A percentile compares a stretch with the other conserved stretches of the same genome.
These are phyloP conservation scores for Schizochytrium sp. DNA, from an alignment of 108 stramenopile species.

Conservation along the genomic window DNA sequence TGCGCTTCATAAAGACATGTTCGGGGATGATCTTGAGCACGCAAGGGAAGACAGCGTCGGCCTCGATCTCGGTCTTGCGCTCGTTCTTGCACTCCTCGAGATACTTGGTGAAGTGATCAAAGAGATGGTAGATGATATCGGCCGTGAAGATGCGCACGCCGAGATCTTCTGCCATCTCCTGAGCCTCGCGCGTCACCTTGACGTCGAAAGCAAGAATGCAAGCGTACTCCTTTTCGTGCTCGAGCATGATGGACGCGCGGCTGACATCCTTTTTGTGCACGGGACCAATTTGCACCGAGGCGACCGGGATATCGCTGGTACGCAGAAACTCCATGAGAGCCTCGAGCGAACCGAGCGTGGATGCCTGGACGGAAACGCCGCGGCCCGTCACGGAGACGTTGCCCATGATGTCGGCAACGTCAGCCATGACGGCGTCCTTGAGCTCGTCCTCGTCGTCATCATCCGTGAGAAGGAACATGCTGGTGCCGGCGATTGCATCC, in stretches of 20 bases:
- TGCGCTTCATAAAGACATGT: slow-evolving; percentile 95
- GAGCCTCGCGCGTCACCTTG: slow-evolving; percentile 77
- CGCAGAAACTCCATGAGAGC: slow-evolving; percentile 89
- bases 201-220: slow-evolving; percentile 96
- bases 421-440: slow-evolving; percentile 91
- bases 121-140: slow-evolving; percentile 99
- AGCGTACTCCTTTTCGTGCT: slow-evolving; percentile 88
- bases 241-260: slow-evolving; percentile 93
- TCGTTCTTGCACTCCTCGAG: slow-evolving; percentile 70
- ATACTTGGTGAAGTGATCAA: slow-evolving; percentile 88
- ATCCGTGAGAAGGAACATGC: slow-evolving; percentile 80
- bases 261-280: slow-evolving; percentile 96
- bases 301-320: slow-evolving; percentile 69
- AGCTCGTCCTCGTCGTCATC: slow-evolving; percentile 96
- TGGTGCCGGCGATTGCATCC: slow-evolving; percentile 95
- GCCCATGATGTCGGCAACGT: slow-evolving; percentile 69
- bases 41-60: slow-evolving; percentile 64
- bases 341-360: slow-evolving; percentile 94
- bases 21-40: slow-evolving; percentile 85
- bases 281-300: slow-evolving; percentile 86
- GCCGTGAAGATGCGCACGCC: slow-evolving; percentile 94
- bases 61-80: slow-evolving; percentile 69
- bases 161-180: slow-evolving; percentile 76
- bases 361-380: slow-evolving; percentile 96
- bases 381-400: slow-evolving; percentile 79